These are phyloP conservation scores for Suillus subaureus DNA, from an alignment of 768 basidiomycete species.

Conservation along the genomic window DNA sequence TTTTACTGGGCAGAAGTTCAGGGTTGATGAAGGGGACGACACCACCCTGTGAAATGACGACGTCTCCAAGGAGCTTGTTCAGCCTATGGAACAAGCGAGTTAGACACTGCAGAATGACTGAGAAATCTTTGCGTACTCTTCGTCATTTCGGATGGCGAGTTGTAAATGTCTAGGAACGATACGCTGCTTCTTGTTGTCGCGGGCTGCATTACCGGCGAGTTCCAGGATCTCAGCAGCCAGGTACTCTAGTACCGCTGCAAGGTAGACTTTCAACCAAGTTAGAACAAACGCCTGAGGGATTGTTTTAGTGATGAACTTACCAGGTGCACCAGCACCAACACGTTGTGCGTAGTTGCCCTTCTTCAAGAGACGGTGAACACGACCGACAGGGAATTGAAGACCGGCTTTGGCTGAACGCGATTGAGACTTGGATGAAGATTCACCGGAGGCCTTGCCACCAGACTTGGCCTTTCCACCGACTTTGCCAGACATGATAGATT, in stretches of 20 bases:
- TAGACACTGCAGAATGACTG: neutral
- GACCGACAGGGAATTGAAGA: conserved; percentile 57
- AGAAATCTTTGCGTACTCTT: conserved; percentile 38
- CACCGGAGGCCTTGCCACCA: conserved; percentile 61
- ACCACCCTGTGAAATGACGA: conserved; percentile 68
- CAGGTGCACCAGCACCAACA: conserved; percentile 56
- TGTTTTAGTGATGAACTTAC: conserved; percentile 20
- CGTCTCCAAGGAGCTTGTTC: conserved; percentile 44
- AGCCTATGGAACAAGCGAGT: conserved; percentile 26
- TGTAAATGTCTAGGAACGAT: conserved; percentile 68
- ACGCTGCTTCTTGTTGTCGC: conserved; percentile 61
- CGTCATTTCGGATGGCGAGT: conserved; percentile 66
- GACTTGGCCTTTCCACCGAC: conserved; percentile 60
- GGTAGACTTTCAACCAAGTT: conserved; percentile 44
- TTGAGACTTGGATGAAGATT: conserved; percentile 30
- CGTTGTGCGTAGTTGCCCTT: conserved; percentile 60
- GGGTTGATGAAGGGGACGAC: conserved; percentile 54
- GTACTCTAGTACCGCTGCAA: conserved; percentile 63
- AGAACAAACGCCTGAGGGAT: neutral
- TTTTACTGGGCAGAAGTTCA: conserved; percentile 55
- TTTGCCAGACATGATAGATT: conserved; percentile 40
- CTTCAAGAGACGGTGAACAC: conserved; percentile 62
- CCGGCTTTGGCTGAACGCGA: conserved; percentile 45
- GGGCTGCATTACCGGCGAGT: conserved; percentile 58
- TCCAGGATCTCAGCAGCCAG: conserved; percentile 66